Evolutionary conservation across 1,284 basidiomycete species (phyloP).

Genomic region (Cutaneotrichosporon daszewskae): DNA sequence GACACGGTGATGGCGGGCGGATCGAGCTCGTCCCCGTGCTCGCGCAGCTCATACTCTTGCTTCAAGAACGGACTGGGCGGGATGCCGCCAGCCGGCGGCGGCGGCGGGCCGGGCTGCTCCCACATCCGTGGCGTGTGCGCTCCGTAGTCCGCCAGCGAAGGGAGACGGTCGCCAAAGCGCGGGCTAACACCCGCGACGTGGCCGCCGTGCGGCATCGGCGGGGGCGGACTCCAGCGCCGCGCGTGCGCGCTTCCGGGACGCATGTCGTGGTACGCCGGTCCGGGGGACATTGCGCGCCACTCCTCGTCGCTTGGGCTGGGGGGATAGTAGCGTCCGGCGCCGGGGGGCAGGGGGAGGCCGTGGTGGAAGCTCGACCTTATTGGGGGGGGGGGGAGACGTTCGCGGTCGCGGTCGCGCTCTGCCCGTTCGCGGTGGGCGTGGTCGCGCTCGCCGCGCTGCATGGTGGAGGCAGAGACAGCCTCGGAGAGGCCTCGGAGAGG

Average conservation of each 20-base stretch:
- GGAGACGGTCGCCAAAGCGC: slow-evolving; percentile 14
- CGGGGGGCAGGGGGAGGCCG: slow-evolving; percentile 17
- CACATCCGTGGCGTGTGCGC: slow-evolving; percentile 1
- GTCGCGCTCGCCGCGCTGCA: slow-evolving; percentile 1
- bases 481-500: too few relatives aligned
- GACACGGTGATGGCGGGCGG: too few relatives aligned
- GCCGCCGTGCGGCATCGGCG: too few relatives aligned
- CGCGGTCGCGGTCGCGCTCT: slow-evolving; percentile 6
- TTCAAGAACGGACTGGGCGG: too few relatives aligned
- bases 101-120: background rate
- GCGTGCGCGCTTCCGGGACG: background rate
- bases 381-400: slow-evolving; percentile 7
- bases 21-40: too few relatives aligned
- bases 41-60: too few relatives aligned
- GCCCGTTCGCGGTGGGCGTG: slow-evolving; percentile 13
- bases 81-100: too few relatives aligned
- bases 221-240: slow-evolving; percentile 3
- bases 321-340: slow-evolving; percentile 13
- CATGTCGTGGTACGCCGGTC: background rate
- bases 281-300: background rate
- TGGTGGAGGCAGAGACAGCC: too few relatives aligned
- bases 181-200: background rate
- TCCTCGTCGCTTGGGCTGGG: slow-evolving; percentile 7
- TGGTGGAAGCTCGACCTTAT: slow-evolving; percentile 15
- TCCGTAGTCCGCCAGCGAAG: slow-evolving; percentile 17